Evolutionary conservation across 2,329 filamentous ascomycete genomes (phyloP), one percentile per base, ranked within the genome.

Genomic region (Botrytis galanthina): DNA sequence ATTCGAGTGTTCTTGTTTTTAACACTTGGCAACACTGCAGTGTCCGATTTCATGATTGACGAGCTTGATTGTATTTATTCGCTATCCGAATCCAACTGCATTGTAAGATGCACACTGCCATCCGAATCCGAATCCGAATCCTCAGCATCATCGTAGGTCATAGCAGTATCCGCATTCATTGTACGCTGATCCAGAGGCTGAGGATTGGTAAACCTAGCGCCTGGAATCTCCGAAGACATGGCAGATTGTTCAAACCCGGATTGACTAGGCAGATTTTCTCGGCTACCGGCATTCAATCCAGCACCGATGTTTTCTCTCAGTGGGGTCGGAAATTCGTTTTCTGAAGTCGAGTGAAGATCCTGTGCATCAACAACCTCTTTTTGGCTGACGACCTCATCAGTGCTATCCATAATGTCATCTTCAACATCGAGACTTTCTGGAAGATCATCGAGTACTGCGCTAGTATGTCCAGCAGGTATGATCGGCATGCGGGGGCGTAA

Each of bases 401-500:
- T 68, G n/a, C 35, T 57, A 32, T 68, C 48, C 66, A 68, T 68
- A n/a, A 32, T 9, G 14, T 68, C 66, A 20, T 57, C 66, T 68
- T 68, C 66, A 9, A 18, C 5, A 32, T 68, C 66, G 48, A 37
- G 8, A 48, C 22, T 37, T 57, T 68, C 66, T 42, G 66, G 29
- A 57, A 68, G 48, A 57, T 57, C 66, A 26, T 68, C 32, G 29
- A 57, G 48, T 57, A n/a, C 48, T 29, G 66, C 7, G 5, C 37
- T 22, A 6, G 12, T 69, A 26, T 67, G 64, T 32, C 60, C 71
- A 48, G 76, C 70, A 80, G 78, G 74, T 77, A 82, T 74, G 72
- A 85, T 80, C 2, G 86, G 85, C 84, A 87, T 85, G 61, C 86
- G 82, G 20, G 86, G 86, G 70, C 85, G 82, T 35, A 88, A 85